These are phyloP conservation scores for Penicillium brasilianum DNA, from an alignment of 2,329 filamentous ascomycete species.

Conservation along the genomic window DNA sequence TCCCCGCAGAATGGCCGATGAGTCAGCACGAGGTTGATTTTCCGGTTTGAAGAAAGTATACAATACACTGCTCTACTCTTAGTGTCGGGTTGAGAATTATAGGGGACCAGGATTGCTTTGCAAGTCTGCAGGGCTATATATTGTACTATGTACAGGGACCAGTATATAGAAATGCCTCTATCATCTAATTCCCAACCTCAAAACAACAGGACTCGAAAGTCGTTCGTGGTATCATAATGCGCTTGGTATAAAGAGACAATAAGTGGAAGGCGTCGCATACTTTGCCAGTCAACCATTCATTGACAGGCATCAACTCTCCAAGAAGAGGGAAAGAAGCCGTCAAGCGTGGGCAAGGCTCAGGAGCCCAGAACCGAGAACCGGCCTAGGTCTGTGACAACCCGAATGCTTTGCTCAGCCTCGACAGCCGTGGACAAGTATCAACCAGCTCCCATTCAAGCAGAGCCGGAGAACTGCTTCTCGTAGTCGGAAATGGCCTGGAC, in stretches of 20 bases:
- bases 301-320: neutral
- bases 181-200: slow-evolving; percentile 23
- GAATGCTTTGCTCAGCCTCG: neutral
- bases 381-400: neutral
- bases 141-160: slow-evolving; percentile 25
- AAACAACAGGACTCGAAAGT: slow-evolving; percentile 24
- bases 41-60: neutral
- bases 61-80: neutral
- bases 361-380: neutral
- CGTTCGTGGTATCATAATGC: slow-evolving; percentile 41
- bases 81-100: neutral
- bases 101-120: neutral
- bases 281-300: neutral
- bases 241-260: slow-evolving; percentile 27
- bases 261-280: neutral
- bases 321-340: neutral
- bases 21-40: slow-evolving; percentile 29
- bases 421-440: neutral
- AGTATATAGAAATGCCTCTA: slow-evolving; percentile 21
- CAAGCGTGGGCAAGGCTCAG: neutral
- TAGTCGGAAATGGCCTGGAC: slow-evolving; percentile 55
- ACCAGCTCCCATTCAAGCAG: slow-evolving; percentile 17
- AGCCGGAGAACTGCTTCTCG: slow-evolving; percentile 43
- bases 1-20: slow-evolving; percentile 39
- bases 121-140: slow-evolving; percentile 10